Conservation (phyloP, 495 filamentous ascomycete genomes). For the Hypoxylon lienhwacheense region DNA sequence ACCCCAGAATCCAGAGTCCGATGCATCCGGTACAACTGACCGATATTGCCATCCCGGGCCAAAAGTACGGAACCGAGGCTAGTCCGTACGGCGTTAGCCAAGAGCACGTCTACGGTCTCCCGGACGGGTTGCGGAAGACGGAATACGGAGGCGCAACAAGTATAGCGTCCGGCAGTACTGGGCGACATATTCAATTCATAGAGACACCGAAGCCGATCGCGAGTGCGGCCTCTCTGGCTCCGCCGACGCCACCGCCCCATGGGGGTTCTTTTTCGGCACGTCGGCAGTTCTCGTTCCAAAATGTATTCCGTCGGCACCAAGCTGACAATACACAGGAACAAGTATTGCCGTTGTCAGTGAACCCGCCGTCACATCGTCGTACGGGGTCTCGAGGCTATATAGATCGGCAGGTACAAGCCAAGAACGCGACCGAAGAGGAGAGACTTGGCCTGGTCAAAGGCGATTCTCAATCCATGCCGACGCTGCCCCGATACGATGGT, state of each 20-base stretch:
- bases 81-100: constrained; percentile 42
- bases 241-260: constrained; percentile 57
- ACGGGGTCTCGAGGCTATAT: constrained; percentile 54
- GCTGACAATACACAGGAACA: constrained; percentile 40
- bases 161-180: constrained; percentile 39
- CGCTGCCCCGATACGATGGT: constrained; percentile 43
- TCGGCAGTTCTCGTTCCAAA: constrained; percentile 91
- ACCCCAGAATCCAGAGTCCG: constrained; percentile 47
- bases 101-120: constrained; percentile 35
- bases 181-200: constrained; percentile 48
- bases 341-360: constrained; percentile 27
- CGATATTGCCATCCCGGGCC: constrained; percentile 58
- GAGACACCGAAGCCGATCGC: constrained; percentile 31
- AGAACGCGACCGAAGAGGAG: constrained; percentile 82
- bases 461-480: constrained; percentile 55
- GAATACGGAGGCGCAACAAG: constrained; percentile 44
- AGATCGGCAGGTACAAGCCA: constrained; percentile 46
- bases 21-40: constrained; percentile 63
- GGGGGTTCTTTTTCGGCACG: constrained; percentile 43
- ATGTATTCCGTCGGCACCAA: constrained; percentile 64
- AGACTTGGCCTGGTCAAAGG: constrained; percentile 82
- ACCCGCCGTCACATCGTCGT: constrained; percentile 42
- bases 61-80: constrained; percentile 47
- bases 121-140: constrained; percentile 35
- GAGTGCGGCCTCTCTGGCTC: constrained; percentile 38